A percentile compares a stretch with the other conserved stretches of the same genome.
Evolutionary conservation across 352 stramenopile species (phyloP).

Genomic region (Pythium graminicola): DNA sequence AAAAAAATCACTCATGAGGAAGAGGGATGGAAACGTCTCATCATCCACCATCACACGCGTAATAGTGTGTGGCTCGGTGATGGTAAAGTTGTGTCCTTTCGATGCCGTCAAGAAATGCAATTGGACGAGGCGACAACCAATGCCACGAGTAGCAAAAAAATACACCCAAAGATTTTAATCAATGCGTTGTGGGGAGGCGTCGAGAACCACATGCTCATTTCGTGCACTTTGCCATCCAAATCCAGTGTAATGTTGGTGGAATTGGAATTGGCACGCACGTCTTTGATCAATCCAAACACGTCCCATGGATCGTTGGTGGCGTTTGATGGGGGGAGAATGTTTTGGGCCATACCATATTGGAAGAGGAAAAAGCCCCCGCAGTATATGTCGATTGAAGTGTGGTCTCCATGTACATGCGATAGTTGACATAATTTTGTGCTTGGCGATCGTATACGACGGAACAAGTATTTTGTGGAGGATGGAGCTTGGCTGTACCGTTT

Average conservation of each 20-base stretch:
- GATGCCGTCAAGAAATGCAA: neutral
- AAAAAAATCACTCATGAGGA: too few relatives aligned
- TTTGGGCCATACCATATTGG: neutral
- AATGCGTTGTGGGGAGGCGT: neutral
- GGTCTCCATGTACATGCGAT: constrained; percentile 10
- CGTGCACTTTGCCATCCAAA: constrained; percentile 4
- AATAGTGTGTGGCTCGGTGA: neutral
- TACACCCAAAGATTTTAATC: neutral
- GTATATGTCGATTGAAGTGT: constrained; percentile 4
- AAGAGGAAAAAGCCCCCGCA: neutral
- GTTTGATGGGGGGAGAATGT: neutral
- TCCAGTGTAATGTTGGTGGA: neutral
- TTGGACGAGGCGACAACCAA: neutral
- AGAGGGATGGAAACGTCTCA: neutral
- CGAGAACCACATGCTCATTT: neutral
- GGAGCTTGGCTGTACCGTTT: neutral
- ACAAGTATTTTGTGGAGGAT: neutral
- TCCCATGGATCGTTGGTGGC: neutral
- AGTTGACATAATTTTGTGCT: neutral
- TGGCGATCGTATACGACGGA: neutral
- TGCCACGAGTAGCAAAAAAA: neutral
- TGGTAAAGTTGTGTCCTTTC: neutral
- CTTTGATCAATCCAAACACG: too few relatives aligned
- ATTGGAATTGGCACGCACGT: too few relatives aligned
- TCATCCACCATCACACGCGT: constrained; percentile 3